Evolutionary conservation across 169 alveolate species (phyloP).

Genomic region (Eimeria tenella): DNA sequence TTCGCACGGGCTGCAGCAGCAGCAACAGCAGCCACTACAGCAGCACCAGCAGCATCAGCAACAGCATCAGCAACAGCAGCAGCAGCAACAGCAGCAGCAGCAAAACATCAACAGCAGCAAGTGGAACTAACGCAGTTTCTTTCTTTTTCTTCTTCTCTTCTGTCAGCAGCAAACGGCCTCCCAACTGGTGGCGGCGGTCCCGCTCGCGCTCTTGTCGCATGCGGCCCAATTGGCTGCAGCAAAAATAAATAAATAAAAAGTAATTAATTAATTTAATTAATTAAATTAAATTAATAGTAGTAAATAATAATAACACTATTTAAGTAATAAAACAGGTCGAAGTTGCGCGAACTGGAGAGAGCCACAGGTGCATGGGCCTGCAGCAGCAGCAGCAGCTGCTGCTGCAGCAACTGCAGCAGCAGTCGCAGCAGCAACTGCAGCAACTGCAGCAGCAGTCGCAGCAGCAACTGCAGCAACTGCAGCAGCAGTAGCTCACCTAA

Average conservation of each 20-base stretch:
- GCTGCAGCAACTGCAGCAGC: neutral
- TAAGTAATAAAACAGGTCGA: no score
- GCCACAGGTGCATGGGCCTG: no score
- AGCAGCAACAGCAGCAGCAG: no score
- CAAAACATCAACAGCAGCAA: neutral
- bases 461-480: conserved; percentile 2
- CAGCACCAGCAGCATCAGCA: no score
- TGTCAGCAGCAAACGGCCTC: neutral
- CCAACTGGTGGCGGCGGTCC: neutral
- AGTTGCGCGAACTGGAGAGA: no score
- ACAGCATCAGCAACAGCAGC: no score
- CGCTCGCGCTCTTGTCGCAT: conserved; percentile 39
- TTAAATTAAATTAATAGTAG: no score
- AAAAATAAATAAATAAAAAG: neutral
- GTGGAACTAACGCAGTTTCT: neutral
- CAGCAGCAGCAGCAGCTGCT: conserved; percentile 14
- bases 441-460: neutral
- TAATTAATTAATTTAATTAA: no score
- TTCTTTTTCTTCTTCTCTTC: neutral
- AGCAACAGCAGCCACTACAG: no score
- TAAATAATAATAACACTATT: no score
- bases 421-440: neutral
- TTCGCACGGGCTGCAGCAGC: no score
- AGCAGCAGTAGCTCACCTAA: conserved; percentile 36
- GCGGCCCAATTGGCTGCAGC: conserved; percentile 34